Evolutionary conservation across 768 basidiomycete species (phyloP).

Genomic region (Tulasnella sp.): DNA sequence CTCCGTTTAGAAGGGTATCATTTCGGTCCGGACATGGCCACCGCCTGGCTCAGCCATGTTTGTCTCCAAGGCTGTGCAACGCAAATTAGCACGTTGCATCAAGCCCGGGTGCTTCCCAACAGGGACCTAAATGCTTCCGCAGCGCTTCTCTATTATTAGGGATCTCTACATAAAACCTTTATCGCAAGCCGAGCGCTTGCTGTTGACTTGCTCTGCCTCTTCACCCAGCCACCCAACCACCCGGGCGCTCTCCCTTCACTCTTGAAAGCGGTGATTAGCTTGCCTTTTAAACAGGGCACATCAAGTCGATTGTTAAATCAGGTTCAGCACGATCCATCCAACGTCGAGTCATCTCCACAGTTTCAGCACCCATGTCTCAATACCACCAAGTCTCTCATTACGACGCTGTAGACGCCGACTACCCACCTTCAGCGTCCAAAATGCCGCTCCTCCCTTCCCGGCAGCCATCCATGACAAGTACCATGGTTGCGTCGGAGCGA

Average conservation of each 20-base stretch:
- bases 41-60: background rate
- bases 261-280: too few relatives aligned
- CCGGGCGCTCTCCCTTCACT: background rate
- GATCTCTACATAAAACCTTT: background rate
- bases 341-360: background rate
- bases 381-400: background rate
- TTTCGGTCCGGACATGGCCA: background rate
- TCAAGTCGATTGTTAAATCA: background rate
- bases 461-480: background rate
- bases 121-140: background rate
- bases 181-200: background rate
- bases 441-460: background rate
- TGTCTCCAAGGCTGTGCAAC: background rate
- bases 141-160: background rate
- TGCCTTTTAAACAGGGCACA: background rate
- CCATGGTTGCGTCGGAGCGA: background rate
- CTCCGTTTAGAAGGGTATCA: background rate
- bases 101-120: background rate
- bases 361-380: background rate
- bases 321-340: background rate
- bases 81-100: background rate
- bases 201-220: background rate
- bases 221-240: background rate
- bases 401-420: background rate
- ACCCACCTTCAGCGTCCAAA: background rate